Evolutionary conservation across 345 rosid genomes (phyloP).

Genomic region (Linum tenue): DNA sequence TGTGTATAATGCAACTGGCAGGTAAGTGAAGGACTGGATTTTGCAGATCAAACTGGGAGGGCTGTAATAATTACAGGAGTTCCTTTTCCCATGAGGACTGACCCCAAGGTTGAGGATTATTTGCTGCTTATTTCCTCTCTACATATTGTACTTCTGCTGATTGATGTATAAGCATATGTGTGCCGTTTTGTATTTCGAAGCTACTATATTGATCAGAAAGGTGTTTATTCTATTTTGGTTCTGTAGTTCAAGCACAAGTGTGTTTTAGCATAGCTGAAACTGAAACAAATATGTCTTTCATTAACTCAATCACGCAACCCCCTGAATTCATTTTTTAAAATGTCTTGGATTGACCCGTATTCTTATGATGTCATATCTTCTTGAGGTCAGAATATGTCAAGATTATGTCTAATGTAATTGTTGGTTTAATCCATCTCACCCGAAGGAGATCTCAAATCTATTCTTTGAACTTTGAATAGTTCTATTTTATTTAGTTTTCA

Average conservation of each 20-base stretch:
- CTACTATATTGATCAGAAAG: not conserved
- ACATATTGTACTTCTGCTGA: not conserved
- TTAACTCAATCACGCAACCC: too few relatives aligned
- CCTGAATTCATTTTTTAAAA: too few relatives aligned
- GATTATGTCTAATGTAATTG: too few relatives aligned
- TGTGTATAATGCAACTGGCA: constrained; percentile 13
- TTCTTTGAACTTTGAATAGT: too few relatives aligned
- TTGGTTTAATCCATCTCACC: too few relatives aligned
- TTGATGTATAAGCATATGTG: not conserved
- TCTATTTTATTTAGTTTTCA: too few relatives aligned
- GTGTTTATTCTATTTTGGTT: too few relatives aligned
- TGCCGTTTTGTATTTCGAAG: not conserved
- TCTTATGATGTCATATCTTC: too few relatives aligned
- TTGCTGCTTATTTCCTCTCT: not conserved
- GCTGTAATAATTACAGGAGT: constrained; percentile 87
- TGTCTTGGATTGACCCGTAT: too few relatives aligned
- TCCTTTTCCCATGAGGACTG: constrained; percentile 70
- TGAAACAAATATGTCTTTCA: not conserved
- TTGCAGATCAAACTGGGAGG: constrained; percentile 95
- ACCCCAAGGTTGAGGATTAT: constrained; percentile 67
- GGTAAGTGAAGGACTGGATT: constrained; percentile 99
- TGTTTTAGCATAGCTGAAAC: not conserved
- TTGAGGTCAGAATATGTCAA: too few relatives aligned
- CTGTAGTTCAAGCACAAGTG: too few relatives aligned
- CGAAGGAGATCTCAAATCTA: too few relatives aligned